phyloP scores from a whole-genome alignment of 2,329 filamentous ascomycete species.

The Teratosphaeria epicoccoides region DNA sequence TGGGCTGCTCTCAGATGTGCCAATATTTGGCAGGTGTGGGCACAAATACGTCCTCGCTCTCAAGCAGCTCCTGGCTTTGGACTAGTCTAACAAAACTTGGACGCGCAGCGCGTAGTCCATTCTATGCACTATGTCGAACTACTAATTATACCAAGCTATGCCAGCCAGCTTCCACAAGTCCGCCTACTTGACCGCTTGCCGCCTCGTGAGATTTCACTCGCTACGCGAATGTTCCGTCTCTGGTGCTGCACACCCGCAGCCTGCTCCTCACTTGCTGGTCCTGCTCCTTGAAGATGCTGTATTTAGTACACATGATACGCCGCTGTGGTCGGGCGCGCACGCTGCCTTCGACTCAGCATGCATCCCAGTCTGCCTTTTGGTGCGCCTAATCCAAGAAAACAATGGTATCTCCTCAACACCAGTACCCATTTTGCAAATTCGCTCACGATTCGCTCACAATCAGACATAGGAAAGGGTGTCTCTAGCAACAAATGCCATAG shows the following conservation, averaged over 20 bases:
- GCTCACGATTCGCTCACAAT: not conserved
- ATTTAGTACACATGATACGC: not conserved
- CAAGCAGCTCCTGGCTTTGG: too few relatives aligned
- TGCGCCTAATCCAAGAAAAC: not conserved
- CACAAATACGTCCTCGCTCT: too few relatives aligned
- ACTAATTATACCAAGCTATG: conserved; percentile 1
- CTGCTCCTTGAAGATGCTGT: not conserved
- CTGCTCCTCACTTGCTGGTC: not conserved
- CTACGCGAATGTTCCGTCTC: not conserved
- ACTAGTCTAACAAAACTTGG: too few relatives aligned
- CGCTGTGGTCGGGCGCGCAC: not conserved
- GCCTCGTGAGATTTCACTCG: not conserved
- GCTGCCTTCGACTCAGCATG: not conserved
- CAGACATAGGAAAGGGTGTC: not conserved
- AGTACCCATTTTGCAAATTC: not conserved
- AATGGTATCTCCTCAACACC: not conserved
- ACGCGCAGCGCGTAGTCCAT: too few relatives aligned
- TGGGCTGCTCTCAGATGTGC: too few relatives aligned
- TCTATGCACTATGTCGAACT: not conserved
- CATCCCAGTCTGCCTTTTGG: not conserved
- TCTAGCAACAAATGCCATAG: not conserved
- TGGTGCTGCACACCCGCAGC: not conserved
- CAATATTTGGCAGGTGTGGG: too few relatives aligned
- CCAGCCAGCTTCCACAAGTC: not conserved
- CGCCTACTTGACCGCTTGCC: not conserved